phyloP scores from a whole-genome alignment of 2,329 filamentous ascomycete species.

The Colletotrichum horii region DNA sequence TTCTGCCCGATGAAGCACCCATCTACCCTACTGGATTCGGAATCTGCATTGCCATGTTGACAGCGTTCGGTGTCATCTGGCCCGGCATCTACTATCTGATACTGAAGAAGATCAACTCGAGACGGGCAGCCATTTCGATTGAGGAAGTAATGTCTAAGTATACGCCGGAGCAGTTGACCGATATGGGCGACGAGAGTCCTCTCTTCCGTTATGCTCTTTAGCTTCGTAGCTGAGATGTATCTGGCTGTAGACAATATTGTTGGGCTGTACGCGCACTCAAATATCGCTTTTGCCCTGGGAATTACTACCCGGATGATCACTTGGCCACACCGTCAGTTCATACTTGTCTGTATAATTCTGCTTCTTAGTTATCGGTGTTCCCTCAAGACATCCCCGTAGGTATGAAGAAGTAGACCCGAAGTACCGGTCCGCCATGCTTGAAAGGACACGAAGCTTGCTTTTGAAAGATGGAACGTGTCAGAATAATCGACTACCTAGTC shows the following conservation, averaged over 20 bases:
- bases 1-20: not conserved
- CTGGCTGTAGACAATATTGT: too few species aligned
- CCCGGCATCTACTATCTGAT: not conserved
- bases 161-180: not conserved
- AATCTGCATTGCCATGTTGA: not conserved
- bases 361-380: not conserved
- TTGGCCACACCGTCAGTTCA: not conserved
- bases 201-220: not conserved
- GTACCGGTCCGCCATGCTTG: not conserved
- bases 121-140: not conserved
- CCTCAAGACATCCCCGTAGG: not conserved
- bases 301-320: not conserved
- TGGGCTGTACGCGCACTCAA: too few species aligned
- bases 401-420: not conserved
- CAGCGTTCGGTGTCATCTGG: not conserved
- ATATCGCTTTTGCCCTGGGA: not conserved
- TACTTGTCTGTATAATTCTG: not conserved
- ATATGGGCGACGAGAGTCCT: not conserved
- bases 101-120: not conserved
- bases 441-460: not conserved
- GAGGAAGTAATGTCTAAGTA: not conserved
- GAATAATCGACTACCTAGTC: not conserved
- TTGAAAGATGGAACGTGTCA: not conserved
- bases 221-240: not conserved
- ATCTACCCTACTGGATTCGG: not conserved